These are phyloP conservation scores for Myriosclerotinia duriaeana DNA, from an alignment of 2,329 filamentous ascomycete species.

Conservation along the genomic window DNA sequence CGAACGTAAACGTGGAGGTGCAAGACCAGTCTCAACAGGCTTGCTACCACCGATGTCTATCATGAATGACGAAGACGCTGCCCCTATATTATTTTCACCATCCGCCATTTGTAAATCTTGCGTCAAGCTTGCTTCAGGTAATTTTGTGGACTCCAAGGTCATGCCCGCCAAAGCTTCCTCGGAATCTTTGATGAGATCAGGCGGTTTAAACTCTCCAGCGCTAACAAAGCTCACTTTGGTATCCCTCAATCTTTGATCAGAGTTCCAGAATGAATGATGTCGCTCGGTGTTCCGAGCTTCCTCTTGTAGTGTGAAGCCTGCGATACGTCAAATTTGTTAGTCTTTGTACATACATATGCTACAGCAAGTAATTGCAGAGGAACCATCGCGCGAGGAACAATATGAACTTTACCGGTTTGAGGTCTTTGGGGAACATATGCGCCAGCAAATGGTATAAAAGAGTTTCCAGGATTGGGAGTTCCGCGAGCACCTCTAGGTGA, in stretches of 20 bases:
- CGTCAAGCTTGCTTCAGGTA: constrained; percentile 14
- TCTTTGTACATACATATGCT: neutral
- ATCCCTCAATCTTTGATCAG: constrained; percentile 53
- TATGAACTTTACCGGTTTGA: constrained; percentile 28
- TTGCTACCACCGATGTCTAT: constrained; percentile 42
- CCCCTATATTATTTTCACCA: constrained; percentile 2
- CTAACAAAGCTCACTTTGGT: constrained; percentile 60
- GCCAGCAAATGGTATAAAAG: constrained; percentile 32
- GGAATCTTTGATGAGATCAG: constrained; percentile 28
- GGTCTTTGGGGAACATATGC: constrained; percentile 26
- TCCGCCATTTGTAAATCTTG: constrained; percentile 19
- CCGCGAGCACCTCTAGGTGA: constrained; percentile 24
- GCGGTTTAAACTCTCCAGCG: constrained; percentile 50
- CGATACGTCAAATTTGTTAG: constrained; percentile 6
- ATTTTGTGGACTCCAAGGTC: constrained; percentile 27
- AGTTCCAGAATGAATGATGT: constrained; percentile 48
- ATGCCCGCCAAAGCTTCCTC: constrained; percentile 38
- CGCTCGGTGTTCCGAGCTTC: constrained; percentile 58
- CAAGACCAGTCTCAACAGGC: constrained; percentile 38
- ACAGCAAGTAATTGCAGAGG: too few species aligned
- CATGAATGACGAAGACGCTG: constrained; percentile 37
- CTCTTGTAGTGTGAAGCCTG: constrained; percentile 48
- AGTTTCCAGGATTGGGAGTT: constrained; percentile 23
- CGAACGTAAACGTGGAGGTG: constrained; percentile 38
- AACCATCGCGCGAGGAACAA: neutral